Conservation (phyloP, 495 filamentous ascomycete genomes). For the Daldinia bambusicola region DNA sequence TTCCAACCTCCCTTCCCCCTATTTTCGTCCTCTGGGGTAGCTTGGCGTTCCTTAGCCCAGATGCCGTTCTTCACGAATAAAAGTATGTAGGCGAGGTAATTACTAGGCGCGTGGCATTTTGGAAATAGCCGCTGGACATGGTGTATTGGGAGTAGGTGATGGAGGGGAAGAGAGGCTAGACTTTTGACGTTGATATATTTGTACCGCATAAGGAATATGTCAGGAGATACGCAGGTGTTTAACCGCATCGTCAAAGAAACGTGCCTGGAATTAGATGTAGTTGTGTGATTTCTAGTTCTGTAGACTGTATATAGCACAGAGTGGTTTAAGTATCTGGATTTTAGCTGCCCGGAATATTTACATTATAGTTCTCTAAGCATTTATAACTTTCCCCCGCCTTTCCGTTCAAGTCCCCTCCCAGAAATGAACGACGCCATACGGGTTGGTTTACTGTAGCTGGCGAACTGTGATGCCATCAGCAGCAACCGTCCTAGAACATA, state of each 20-base stretch:
- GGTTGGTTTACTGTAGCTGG: conserved; percentile 18
- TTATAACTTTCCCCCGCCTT: too few species aligned
- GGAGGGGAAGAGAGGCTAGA: background rate
- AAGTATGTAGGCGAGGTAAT: background rate
- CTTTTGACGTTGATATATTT: background rate
- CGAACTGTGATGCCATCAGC: conserved; percentile 7
- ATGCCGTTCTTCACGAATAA: background rate
- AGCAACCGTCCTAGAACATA: conserved; percentile 12
- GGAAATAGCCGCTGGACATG: background rate
- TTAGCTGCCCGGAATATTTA: too few species aligned
- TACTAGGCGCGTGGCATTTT: background rate
- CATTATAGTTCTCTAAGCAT: too few species aligned
- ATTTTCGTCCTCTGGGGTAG: conserved; percentile 3
- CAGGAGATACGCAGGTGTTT: background rate
- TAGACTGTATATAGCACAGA: background rate
- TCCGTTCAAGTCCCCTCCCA: too few species aligned
- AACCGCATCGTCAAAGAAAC: background rate
- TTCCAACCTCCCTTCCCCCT: background rate
- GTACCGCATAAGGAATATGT: background rate
- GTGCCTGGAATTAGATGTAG: too few species aligned
- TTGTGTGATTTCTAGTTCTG: too few species aligned
- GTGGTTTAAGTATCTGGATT: too few species aligned
- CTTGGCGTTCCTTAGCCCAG: conserved; percentile 10
- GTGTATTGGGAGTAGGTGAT: too few species aligned
- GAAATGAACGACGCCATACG: too few species aligned